Evolutionary conservation across 2,329 filamentous ascomycete species (phyloP).

Genomic region (Byssothecium circinans): DNA sequence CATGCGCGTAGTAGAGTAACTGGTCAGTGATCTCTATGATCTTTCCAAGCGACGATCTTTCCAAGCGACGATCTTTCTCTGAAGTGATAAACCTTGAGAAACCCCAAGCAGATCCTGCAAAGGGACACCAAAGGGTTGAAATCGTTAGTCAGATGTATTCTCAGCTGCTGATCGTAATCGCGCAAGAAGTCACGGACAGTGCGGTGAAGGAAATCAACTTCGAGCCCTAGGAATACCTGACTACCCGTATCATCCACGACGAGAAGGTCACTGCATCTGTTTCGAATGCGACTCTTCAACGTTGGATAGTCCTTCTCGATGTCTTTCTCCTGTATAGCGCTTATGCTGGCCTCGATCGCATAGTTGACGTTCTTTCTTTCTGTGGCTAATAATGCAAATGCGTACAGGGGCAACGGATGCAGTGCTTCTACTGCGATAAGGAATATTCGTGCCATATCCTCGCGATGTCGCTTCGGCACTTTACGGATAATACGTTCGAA

Average conservation of each 20-base stretch:
- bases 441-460: constrained; percentile 14
- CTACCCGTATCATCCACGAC: constrained; percentile 12
- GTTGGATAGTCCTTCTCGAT: background rate
- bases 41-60: too few relatives aligned
- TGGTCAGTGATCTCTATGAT: too few relatives aligned
- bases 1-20: constrained; percentile 14
- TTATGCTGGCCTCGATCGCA: background rate
- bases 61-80: too few relatives aligned
- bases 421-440: constrained; percentile 5
- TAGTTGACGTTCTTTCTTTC: constrained; percentile 7
- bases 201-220: constrained; percentile 19
- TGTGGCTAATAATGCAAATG: constrained; percentile 9
- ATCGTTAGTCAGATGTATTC: background rate
- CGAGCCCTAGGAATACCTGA: constrained; percentile 8
- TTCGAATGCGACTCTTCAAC: constrained; percentile 12
- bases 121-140: constrained; percentile 9
- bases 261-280: constrained; percentile 23
- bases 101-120: constrained; percentile 6
- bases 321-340: background rate
- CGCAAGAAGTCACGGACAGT: constrained; percentile 21
- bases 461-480: constrained; percentile 5
- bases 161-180: constrained; percentile 8
- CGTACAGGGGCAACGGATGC: constrained; percentile 10
- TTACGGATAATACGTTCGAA: constrained; percentile 10
- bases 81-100: too few relatives aligned